A percentile compares a stretch with the other conserved stretches of the same genome.
These are phyloP conservation scores for Colletotrichum sp. DNA, from an alignment of 2,329 filamentous ascomycete species.

Conservation along the genomic window DNA sequence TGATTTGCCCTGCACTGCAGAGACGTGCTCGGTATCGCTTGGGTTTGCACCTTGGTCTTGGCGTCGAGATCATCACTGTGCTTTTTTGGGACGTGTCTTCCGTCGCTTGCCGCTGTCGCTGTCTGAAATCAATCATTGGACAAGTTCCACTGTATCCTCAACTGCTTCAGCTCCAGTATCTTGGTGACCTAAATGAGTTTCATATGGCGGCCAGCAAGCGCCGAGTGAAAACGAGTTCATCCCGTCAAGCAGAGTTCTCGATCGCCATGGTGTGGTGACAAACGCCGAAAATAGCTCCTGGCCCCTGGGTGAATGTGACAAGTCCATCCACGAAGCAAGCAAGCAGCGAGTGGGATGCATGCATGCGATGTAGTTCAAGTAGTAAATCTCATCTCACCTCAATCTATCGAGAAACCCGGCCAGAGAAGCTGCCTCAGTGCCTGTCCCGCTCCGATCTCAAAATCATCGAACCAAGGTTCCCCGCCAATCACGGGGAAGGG, in stretches of 20 bases:
- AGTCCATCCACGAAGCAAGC: not conserved
- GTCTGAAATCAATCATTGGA: not conserved
- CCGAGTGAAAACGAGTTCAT: not conserved
- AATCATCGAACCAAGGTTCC: not conserved
- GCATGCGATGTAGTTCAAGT: not conserved
- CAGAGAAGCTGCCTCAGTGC: not conserved
- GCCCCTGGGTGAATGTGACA: not conserved
- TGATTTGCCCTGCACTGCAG: not conserved
- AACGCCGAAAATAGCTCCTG: not conserved
- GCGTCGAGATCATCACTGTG: not conserved
- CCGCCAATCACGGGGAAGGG: slow-evolving; percentile 11
- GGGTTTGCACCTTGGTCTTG: not conserved
- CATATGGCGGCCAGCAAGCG: not conserved
- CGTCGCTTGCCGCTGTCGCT: not conserved
- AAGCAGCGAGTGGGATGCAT: not conserved
- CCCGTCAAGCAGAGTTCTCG: not conserved
- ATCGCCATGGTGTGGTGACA: not conserved
- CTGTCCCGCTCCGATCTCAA: not conserved
- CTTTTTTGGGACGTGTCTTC: not conserved
- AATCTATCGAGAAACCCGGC: not conserved
- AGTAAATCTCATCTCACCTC: not conserved
- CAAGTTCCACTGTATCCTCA: not conserved
- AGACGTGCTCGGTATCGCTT: not conserved
- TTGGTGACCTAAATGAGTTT: not conserved
- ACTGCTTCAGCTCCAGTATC: not conserved